Conservation (phyloP, 2,329 filamentous ascomycete species). For the Fusarium floridanum region DNA sequence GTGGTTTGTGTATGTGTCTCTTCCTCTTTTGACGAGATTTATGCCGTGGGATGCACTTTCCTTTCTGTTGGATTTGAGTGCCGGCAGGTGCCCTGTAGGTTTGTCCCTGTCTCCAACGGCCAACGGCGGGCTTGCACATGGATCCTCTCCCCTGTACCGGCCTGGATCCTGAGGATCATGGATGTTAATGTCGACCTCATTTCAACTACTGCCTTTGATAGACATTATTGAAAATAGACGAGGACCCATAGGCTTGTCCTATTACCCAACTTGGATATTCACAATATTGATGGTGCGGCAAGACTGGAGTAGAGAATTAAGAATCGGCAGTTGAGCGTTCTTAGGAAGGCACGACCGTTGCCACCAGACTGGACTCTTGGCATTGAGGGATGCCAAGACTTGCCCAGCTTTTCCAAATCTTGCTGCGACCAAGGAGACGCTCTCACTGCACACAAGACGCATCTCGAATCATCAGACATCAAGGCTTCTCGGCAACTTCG, state of each 20-base stretch:
- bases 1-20: slow-evolving; percentile 23
- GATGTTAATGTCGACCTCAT: background rate
- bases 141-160: background rate
- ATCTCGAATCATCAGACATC: background rate
- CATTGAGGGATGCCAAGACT: slow-evolving; percentile 21
- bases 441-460: background rate
- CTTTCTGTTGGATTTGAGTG: slow-evolving; percentile 1
- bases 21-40: slow-evolving; percentile 8
- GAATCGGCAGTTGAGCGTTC: background rate
- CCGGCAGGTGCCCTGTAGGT: background rate
- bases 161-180: background rate
- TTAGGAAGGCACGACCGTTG: slow-evolving; percentile 5
- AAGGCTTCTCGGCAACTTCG: background rate
- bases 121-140: slow-evolving; percentile 4
- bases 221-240: background rate
- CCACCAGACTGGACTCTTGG: slow-evolving; percentile 25
- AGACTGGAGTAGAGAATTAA: background rate
- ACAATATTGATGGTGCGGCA: background rate
- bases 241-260: background rate
- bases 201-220: background rate
- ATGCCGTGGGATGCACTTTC: slow-evolving; percentile 4
- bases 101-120: slow-evolving; percentile 4
- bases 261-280: background rate
- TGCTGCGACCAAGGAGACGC: background rate
- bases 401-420: slow-evolving; percentile 8